Evolutionary conservation across 257 asterid species (phyloP).

Genomic region (Primulina tabacum): DNA sequence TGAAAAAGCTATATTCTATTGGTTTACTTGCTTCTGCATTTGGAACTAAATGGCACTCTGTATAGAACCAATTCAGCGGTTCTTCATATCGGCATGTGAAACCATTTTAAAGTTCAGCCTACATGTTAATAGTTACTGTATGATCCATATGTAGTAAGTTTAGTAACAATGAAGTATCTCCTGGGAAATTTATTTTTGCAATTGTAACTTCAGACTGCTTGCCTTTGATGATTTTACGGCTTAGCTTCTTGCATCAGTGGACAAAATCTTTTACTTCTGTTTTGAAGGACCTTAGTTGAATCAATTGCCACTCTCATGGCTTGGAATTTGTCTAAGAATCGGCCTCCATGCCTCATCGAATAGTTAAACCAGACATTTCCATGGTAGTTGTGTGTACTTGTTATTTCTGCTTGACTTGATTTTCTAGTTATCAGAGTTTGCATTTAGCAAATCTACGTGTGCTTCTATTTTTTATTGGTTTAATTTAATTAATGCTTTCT

Average conservation of each 20-base stretch:
- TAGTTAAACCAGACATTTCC: background rate
- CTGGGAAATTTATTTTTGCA: background rate
- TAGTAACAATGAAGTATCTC: background rate
- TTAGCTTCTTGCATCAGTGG: background rate
- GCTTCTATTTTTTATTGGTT: background rate
- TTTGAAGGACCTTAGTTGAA: conserved; percentile 2
- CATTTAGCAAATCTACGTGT: background rate
- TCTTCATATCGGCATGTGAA: background rate
- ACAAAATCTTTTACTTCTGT: background rate
- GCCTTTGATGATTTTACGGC: background rate
- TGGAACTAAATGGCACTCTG: background rate
- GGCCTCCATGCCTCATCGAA: background rate
- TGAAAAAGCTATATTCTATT: background rate
- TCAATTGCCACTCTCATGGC: background rate
- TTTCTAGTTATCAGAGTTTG: background rate
- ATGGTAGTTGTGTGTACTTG: conserved; percentile 1
- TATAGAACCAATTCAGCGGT: background rate
- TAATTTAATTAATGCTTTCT: too few species aligned
- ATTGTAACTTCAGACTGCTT: background rate
- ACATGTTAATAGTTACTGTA: background rate
- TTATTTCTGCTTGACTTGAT: too few species aligned
- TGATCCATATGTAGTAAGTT: background rate
- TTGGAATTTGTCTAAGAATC: background rate
- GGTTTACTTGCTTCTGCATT: background rate
- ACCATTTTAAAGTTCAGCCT: background rate